phyloP scores from a whole-genome alignment of 768 basidiomycete genomes.

The Galerina sulciceps region DNA sequence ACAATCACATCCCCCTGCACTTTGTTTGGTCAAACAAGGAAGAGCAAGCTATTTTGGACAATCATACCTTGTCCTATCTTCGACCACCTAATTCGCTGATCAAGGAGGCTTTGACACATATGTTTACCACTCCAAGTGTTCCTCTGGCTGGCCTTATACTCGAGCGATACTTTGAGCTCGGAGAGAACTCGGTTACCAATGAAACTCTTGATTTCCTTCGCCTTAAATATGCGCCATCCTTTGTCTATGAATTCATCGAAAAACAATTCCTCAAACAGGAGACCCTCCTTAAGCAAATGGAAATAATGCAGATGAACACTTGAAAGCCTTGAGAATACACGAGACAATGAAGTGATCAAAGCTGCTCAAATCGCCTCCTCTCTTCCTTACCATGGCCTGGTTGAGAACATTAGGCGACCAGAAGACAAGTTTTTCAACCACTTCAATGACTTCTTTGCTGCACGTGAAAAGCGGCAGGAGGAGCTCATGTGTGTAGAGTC shows the following conservation, averaged over 20 bases:
- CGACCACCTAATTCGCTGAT: constrained; percentile 6
- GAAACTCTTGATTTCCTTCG: constrained; percentile 3
- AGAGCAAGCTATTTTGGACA: neutral
- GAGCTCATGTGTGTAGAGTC: constrained; percentile 2
- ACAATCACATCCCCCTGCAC: constrained; percentile 6
- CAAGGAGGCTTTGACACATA: constrained; percentile 4
- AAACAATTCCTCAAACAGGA: neutral
- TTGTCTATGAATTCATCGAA: neutral
- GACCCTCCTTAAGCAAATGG: neutral
- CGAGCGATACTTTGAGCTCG: neutral
- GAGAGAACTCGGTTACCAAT: neutral
- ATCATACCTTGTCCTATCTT: neutral
- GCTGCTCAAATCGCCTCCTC: neutral
- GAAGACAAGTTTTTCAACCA: neutral
- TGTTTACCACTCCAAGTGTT: neutral
- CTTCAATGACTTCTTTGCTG: constrained; percentile 7
- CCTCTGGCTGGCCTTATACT: constrained; percentile 6
- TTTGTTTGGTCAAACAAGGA: constrained; percentile 13
- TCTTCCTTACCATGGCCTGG: constrained; percentile 11
- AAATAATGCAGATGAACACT: neutral
- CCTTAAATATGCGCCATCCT: neutral
- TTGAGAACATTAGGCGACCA: neutral
- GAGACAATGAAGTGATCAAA: neutral
- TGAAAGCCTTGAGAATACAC: neutral
- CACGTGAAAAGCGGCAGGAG: neutral